Evolutionary conservation across 345 rosid species (phyloP).

Genomic region (Arabidopsis arenosa): DNA sequence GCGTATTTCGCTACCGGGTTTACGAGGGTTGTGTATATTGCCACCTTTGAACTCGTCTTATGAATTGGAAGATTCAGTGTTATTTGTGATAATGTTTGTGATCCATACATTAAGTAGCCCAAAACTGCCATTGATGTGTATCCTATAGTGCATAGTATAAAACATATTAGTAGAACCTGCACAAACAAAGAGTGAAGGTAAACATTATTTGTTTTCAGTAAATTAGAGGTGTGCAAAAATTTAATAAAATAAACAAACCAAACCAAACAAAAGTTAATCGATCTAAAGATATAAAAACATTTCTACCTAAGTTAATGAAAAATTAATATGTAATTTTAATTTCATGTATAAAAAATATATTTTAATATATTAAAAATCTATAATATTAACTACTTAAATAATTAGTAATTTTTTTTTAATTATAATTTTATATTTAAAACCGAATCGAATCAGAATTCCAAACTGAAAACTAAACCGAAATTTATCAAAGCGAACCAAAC

Average conservation of each 20-base stretch:
- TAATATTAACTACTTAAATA: no score
- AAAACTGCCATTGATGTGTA: constrained; percentile 51
- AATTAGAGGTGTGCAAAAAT: not conserved
- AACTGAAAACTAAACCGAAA: no score
- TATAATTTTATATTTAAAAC: no score
- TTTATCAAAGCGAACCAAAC: no score
- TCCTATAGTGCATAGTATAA: constrained; percentile 46
- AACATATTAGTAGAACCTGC: constrained; percentile 54
- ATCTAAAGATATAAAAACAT: no score
- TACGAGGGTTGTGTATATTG: constrained; percentile 51
- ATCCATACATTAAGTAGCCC: constrained; percentile 54
- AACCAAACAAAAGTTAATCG: not conserved
- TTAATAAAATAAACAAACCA: not conserved
- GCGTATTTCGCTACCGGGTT: constrained; percentile 56
- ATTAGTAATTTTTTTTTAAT: no score
- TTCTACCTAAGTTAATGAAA: no score
- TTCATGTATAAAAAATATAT: no score
- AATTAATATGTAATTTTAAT: no score
- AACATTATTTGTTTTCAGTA: not conserved
- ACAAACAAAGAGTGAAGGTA: not conserved
- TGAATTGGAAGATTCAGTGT: constrained; percentile 49
- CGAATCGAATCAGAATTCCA: no score
- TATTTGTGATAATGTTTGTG: constrained; percentile 47
- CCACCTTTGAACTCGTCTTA: constrained; percentile 52
- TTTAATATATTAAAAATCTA: no score